Percentiles rank a stretch among this genome's conserved stretches.
These are phyloP conservation scores for Talaromyces atroroseus DNA, from an alignment of 2,329 filamentous ascomycete species.

Conservation along the genomic window DNA sequence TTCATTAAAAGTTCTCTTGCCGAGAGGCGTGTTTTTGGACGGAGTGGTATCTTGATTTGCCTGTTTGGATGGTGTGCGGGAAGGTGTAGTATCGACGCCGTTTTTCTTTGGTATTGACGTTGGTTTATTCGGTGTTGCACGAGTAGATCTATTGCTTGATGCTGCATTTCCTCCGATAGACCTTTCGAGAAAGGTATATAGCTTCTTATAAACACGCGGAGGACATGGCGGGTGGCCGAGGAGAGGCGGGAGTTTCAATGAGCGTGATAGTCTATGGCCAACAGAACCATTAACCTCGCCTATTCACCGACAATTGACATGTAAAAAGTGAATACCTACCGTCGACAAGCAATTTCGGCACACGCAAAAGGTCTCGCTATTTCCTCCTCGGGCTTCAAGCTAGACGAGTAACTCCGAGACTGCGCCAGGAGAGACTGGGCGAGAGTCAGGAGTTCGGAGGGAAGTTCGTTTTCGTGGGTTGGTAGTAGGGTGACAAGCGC, in stretches of 20 bases:
- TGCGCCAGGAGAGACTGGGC: constrained; percentile 71
- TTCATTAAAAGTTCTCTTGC: constrained; percentile 20
- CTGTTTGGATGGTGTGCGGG: constrained; percentile 14
- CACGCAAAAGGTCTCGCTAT: constrained; percentile 79
- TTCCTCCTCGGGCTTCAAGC: constrained; percentile 79
- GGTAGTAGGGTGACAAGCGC: constrained; percentile 69
- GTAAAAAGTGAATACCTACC: constrained; percentile 43
- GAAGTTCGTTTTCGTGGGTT: constrained; percentile 62
- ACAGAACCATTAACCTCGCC: background rate
- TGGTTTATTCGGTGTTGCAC: constrained; percentile 8
- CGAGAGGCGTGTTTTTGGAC: constrained; percentile 26
- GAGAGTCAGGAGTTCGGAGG: constrained; percentile 64
- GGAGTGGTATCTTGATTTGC: constrained; percentile 18
- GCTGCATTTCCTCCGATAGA: constrained; percentile 47
- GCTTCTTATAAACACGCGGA: constrained; percentile 74
- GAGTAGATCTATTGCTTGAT: constrained; percentile 12
- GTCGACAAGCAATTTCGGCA: constrained; percentile 82
- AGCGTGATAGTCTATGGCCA: constrained; percentile 62
- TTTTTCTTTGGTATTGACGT: constrained; percentile 9
- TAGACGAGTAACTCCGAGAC: constrained; percentile 70
- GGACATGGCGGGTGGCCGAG: constrained; percentile 71
- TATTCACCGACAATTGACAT: background rate
- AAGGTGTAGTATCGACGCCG: background rate
- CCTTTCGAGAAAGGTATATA: constrained; percentile 74
- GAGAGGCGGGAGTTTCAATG: constrained; percentile 70